Conservation (phyloP, 176 grass and related monocot genomes). For the Triticum dicoccoides region DNA sequence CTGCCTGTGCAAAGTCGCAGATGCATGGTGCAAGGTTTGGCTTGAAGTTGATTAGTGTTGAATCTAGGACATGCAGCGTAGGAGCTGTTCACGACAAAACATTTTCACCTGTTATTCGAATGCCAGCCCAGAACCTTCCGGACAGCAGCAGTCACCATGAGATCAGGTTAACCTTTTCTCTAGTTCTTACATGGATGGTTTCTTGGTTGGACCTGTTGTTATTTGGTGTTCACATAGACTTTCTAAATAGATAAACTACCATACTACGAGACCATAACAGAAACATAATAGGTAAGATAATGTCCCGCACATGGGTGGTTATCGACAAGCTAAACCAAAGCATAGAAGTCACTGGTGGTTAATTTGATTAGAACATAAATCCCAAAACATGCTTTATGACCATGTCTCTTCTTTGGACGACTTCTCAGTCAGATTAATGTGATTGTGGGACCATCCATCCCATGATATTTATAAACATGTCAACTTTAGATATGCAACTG, state of each 20-base stretch:
- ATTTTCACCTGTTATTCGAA: constrained; percentile 31
- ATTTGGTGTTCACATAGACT: not conserved
- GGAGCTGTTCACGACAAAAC: constrained; percentile 39
- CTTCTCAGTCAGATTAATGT: not conserved
- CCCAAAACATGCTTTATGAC: not conserved
- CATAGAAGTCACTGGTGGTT: not conserved
- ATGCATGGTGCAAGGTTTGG: constrained; percentile 70
- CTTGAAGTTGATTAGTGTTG: constrained; percentile 47
- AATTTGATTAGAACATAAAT: constrained; percentile 29
- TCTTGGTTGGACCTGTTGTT: constrained; percentile 15
- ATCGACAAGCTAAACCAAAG: not conserved
- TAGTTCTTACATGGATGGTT: constrained; percentile 5
- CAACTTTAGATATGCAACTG: not conserved
- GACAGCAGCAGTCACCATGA: constrained; percentile 41
- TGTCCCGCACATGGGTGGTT: not conserved
- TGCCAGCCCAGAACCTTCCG: constrained; percentile 30
- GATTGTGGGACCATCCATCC: not conserved
- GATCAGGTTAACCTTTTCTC: constrained; percentile 38
- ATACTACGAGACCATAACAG: not conserved
- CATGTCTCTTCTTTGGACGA: not conserved
- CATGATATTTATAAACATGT: constrained; percentile 1
- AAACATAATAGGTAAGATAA: not conserved
- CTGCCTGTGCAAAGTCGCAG: constrained; percentile 47
- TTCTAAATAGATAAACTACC: not conserved
- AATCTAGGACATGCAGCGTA: constrained; percentile 36